These are phyloP conservation scores for Colletotrichum tofieldiae DNA, from an alignment of 2,329 filamentous ascomycete species.

Conservation along the genomic window DNA sequence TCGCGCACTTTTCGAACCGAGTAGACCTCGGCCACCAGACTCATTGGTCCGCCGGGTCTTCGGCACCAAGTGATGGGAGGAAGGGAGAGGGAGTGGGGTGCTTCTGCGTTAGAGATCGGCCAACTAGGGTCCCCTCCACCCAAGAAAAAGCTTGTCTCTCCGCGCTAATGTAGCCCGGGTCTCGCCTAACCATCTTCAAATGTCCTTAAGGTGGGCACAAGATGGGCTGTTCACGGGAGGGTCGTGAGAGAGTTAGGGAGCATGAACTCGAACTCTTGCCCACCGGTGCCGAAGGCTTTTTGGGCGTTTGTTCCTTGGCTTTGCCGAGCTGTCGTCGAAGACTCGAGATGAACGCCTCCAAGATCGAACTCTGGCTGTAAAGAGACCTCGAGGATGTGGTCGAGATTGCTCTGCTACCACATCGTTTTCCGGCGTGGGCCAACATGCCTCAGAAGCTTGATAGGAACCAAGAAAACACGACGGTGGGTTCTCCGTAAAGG, in stretches of 20 bases:
- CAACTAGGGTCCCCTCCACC: constrained; percentile 28
- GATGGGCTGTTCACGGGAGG: neutral
- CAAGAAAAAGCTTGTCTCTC: constrained; percentile 37
- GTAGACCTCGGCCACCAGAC: neutral
- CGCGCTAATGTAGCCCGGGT: constrained; percentile 24
- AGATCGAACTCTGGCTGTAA: neutral
- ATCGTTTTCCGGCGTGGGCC: neutral
- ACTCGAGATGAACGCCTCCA: constrained; percentile 7
- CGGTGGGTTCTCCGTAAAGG: neutral
- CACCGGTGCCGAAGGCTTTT: neutral
- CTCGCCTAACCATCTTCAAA: constrained; percentile 9
- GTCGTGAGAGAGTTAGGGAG: neutral
- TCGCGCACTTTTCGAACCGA: neutral
- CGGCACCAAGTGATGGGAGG: constrained; percentile 5
- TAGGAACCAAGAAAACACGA: neutral
- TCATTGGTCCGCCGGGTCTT: constrained; percentile 18
- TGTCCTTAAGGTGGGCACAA: neutral
- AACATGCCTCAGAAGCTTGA: too few relatives aligned
- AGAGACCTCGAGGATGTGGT: neutral
- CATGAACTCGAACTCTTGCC: neutral
- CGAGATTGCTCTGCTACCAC: neutral
- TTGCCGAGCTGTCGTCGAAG: constrained; percentile 4
- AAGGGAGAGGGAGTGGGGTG: neutral
- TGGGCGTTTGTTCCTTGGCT: neutral
- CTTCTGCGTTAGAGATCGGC: constrained; percentile 22